These are phyloP conservation scores for Lichtheimia corymbifera DNA, from an alignment of 371 early-diverging fungal genomes.

Conservation along the genomic window DNA sequence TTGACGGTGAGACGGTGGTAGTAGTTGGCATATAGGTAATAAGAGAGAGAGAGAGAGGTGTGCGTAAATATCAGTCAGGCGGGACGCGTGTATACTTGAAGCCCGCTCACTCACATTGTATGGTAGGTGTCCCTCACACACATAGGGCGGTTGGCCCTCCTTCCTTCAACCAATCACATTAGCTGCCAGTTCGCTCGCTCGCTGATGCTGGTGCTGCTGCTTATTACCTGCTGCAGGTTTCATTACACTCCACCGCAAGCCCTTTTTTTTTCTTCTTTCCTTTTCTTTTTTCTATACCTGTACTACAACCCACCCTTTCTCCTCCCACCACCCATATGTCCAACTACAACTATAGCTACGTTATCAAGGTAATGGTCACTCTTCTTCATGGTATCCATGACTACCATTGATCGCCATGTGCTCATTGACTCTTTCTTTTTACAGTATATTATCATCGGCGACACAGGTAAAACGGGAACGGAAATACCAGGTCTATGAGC, in stretches of 20 bases:
- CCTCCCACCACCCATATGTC: not conserved
- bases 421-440: not conserved
- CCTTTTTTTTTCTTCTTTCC: not conserved
- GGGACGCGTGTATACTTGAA: too few relatives aligned
- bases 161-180: slow-evolving; percentile 2
- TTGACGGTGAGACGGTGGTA: slow-evolving; percentile 41
- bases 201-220: too few relatives aligned
- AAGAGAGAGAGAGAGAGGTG: not conserved
- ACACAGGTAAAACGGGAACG: slow-evolving; percentile 32
- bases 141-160: too few relatives aligned
- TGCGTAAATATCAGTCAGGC: not conserved
- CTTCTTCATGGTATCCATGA: not conserved
- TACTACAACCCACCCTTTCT: not conserved
- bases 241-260: too few relatives aligned
- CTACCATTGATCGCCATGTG: not conserved
- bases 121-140: too few relatives aligned
- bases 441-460: slow-evolving; percentile 52
- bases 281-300: not conserved
- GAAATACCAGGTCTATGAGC: too few relatives aligned
- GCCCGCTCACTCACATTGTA: too few relatives aligned
- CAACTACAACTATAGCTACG: slow-evolving; percentile 23
- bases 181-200: too few relatives aligned
- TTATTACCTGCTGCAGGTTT: too few relatives aligned
- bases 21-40: slow-evolving; percentile 35
- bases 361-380: slow-evolving; percentile 42